phyloP scores from a whole-genome alignment of 192 early-diverging fungal genomes.

The Coemansia guatemalensis region DNA sequence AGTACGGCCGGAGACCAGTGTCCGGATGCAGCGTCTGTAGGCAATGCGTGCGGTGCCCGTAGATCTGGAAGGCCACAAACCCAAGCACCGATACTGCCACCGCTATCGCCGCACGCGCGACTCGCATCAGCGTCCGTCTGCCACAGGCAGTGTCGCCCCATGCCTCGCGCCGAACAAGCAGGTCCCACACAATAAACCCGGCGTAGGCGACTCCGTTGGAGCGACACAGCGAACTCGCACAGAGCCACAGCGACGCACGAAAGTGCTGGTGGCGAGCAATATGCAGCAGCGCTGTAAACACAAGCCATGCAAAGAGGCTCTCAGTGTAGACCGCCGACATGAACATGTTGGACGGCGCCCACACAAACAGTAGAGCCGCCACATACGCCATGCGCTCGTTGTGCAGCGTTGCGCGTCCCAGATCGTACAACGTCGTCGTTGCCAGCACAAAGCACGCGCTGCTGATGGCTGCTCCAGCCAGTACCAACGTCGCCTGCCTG shows the following conservation, averaged over 20 bases:
- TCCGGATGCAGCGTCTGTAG: conserved; percentile 1
- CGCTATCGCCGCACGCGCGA: conserved; percentile 29
- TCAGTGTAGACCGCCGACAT: conserved; percentile 90
- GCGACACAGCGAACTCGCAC: conserved; percentile 60
- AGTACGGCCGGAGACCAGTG: conserved; percentile 62
- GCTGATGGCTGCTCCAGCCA: conserved; percentile 70
- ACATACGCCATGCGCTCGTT: conserved; percentile 61
- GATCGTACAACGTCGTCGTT: conserved; percentile 70
- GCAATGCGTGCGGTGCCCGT: conserved; percentile 67
- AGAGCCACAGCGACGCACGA: conserved; percentile 65
- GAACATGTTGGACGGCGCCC: conserved; percentile 80
- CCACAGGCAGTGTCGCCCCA: background rate
- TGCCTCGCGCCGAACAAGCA: conserved; percentile 39
- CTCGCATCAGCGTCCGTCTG: background rate
- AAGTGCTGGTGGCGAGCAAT: conserved; percentile 51
- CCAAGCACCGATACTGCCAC: conserved; percentile 55
- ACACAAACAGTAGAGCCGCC: conserved; percentile 68
- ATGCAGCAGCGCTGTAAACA: conserved; percentile 75
- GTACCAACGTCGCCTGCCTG: conserved; percentile 47
- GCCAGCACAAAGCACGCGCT: conserved; percentile 77
- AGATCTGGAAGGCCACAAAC: conserved; percentile 63
- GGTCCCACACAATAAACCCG: conserved; percentile 82
- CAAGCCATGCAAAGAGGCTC: conserved; percentile 75
- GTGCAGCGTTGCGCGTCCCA: conserved; percentile 39
- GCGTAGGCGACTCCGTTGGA: conserved; percentile 79